phyloP scores from a whole-genome alignment of 352 stramenopile genomes.

The Globisporangium parvum region DNA sequence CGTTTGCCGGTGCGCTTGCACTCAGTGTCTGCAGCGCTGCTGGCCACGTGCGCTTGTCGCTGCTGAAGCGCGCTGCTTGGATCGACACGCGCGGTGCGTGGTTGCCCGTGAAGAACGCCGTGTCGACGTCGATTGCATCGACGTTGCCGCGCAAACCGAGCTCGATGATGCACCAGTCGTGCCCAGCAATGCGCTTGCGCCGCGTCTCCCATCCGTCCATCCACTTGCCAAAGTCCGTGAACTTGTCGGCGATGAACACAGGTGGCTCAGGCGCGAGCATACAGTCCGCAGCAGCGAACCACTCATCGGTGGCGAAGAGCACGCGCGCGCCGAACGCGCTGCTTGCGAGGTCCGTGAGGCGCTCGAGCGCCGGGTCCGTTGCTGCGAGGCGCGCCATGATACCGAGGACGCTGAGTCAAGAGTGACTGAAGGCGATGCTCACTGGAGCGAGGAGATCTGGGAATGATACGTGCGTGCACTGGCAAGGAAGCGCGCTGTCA shows the following conservation, averaged over 20 bases:
- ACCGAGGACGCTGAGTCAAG: too few relatives aligned
- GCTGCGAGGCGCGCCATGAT: slow-evolving; percentile 1
- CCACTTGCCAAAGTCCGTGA: slow-evolving; percentile 91
- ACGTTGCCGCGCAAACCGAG: slow-evolving; percentile 72
- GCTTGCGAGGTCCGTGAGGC: slow-evolving; percentile 61
- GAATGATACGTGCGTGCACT: too few relatives aligned
- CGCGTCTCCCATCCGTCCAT: slow-evolving; percentile 96
- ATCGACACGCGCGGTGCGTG: slow-evolving; percentile 77
- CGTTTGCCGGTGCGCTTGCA: slow-evolving; percentile 22
- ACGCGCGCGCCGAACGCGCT: slow-evolving; percentile 50
- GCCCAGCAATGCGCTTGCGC: slow-evolving; percentile 76
- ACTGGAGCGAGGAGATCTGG: too few relatives aligned
- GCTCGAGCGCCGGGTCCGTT: slow-evolving; percentile 17
- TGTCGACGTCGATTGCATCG: slow-evolving; percentile 84
- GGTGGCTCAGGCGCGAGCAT: slow-evolving; percentile 70
- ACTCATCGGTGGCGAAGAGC: slow-evolving; percentile 91
- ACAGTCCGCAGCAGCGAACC: slow-evolving; percentile 88
- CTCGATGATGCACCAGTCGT: slow-evolving; percentile 91
- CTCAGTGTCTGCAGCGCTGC: slow-evolving; percentile 36
- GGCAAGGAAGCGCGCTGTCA: too few relatives aligned
- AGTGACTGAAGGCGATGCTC: too few relatives aligned
- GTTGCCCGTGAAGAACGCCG: slow-evolving; percentile 94
- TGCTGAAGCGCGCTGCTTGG: slow-evolving; percentile 68
- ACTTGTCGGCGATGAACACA: slow-evolving; percentile 89
- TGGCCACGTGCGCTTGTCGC: slow-evolving; percentile 25